Percentiles rank a stretch among this genome's conserved stretches.
These are phyloP conservation scores for Stereocaulon alpinum DNA, from an alignment of 495 filamentous ascomycete species.

Conservation along the genomic window DNA sequence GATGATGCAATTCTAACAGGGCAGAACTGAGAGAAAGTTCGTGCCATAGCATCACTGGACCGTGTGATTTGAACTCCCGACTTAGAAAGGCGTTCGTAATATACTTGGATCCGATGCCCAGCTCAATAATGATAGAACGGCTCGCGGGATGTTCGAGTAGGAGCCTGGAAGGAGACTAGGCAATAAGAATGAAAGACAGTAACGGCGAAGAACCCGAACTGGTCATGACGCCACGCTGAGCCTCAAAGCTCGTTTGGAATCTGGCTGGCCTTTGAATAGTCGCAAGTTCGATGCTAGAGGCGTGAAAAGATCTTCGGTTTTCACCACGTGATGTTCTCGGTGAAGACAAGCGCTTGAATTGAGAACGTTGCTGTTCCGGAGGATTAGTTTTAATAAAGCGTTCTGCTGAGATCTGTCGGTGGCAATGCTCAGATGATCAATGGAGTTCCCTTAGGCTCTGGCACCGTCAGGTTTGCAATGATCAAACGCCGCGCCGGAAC, in stretches of 20 bases:
- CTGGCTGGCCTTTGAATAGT: too few species aligned
- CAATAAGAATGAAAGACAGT: too few species aligned
- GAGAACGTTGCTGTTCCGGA: background rate
- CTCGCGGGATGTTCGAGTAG: too few species aligned
- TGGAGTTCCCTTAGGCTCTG: background rate
- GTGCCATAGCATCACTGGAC: background rate
- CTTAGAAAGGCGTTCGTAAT: too few species aligned
- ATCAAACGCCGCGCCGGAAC: background rate
- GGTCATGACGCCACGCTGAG: too few species aligned
- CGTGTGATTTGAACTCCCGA: background rate
- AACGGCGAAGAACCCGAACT: too few species aligned
- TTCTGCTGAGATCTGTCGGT: background rate
- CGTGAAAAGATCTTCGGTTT: background rate
- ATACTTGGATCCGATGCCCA: too few species aligned
- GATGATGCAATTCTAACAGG: background rate
- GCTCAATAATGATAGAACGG: too few species aligned
- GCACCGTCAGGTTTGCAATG: background rate
- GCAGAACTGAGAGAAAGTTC: background rate
- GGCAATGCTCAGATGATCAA: background rate
- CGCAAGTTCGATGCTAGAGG: too few species aligned
- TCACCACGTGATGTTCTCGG: background rate
- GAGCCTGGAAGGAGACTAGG: too few species aligned
- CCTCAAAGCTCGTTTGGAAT: too few species aligned
- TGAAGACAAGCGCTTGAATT: background rate
- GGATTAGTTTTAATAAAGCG: background rate